These are phyloP conservation scores for Sclerotinia minor DNA, from an alignment of 2,329 filamentous ascomycete genomes.

Conservation along the genomic window DNA sequence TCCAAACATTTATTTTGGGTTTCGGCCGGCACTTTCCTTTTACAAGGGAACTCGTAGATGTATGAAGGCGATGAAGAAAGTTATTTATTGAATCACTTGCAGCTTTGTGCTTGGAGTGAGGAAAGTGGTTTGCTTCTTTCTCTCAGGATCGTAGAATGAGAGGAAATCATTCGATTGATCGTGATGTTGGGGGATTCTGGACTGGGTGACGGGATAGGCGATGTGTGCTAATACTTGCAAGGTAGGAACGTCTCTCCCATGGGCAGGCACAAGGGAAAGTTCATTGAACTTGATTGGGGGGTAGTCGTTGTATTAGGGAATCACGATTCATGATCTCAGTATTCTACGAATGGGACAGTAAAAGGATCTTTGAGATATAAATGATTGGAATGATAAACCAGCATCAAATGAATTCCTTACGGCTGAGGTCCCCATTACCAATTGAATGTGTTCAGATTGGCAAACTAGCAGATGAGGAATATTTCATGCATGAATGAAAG, in stretches of 20 bases:
- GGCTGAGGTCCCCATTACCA: not conserved
- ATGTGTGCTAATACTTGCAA: not conserved
- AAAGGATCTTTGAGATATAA: not conserved
- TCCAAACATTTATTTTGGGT: not conserved
- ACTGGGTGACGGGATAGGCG: too few relatives aligned
- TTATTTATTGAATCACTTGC: not conserved
- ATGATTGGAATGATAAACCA: not conserved
- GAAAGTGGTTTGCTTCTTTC: not conserved
- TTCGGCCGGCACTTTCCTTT: not conserved
- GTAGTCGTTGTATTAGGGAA: not conserved
- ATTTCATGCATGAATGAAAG: not conserved
- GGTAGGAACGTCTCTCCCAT: not conserved
- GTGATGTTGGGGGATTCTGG: not conserved
- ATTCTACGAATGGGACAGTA: not conserved
- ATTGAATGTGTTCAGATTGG: not conserved
- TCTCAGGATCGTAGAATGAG: not conserved
- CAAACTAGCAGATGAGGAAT: not conserved
- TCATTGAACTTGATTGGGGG: not conserved
- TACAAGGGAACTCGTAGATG: constrained; percentile 2
- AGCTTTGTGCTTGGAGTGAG: too few relatives aligned
- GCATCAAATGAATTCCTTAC: not conserved
- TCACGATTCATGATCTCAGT: not conserved
- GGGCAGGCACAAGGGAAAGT: too few relatives aligned
- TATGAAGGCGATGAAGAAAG: not conserved
- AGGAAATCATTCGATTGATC: not conserved